phyloP scores from a whole-genome alignment of 352 stramenopile species.

The Phytophthora fragariaefolia region DNA sequence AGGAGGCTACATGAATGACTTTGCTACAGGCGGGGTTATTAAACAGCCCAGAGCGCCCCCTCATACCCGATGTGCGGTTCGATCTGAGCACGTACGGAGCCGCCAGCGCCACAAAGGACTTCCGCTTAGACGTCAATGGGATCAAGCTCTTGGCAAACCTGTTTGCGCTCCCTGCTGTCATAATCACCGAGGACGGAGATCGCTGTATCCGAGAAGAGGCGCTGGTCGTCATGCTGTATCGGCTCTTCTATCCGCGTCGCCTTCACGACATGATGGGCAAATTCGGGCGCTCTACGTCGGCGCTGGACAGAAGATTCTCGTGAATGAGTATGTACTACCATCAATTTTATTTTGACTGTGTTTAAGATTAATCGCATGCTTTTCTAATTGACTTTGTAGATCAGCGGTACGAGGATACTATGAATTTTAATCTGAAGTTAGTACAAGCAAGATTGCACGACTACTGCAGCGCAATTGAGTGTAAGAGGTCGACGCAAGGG shows the following conservation, averaged over 20 bases:
- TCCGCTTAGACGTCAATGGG: background rate
- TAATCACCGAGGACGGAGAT: background rate
- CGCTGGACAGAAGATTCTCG: background rate
- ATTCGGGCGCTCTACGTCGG: background rate
- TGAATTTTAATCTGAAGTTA: background rate
- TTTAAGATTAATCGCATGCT: background rate
- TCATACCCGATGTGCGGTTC: background rate
- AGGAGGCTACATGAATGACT: background rate
- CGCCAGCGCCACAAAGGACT: background rate
- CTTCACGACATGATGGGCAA: background rate
- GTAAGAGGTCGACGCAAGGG: background rate
- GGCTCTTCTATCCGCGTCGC: background rate
- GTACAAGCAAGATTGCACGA: background rate
- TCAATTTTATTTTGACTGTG: background rate
- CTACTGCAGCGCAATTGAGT: background rate
- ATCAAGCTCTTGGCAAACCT: background rate
- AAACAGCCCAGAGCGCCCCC: background rate
- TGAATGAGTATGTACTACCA: background rate
- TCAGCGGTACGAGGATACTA: background rate
- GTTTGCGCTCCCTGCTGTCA: background rate
- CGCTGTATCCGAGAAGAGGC: background rate
- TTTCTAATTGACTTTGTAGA: background rate
- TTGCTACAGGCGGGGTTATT: background rate
- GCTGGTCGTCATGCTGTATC: background rate
- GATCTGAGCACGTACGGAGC: background rate